Evolutionary conservation across 2,329 filamentous ascomycete species (phyloP).

Genomic region (Metarhizium anisopliae): DNA sequence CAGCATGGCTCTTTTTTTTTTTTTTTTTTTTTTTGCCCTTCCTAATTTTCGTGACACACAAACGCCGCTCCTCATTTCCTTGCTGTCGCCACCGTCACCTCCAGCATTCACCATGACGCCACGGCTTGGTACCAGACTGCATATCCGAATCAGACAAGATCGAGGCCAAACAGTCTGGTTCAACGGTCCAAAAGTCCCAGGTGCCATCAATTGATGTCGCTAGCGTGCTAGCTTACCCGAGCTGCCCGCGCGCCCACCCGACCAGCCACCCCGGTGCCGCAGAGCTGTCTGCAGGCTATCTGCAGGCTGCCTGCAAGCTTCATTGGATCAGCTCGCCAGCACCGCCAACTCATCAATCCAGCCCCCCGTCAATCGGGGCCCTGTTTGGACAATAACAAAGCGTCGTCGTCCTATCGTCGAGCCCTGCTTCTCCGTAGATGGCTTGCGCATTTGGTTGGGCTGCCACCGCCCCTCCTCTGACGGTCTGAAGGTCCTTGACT

Average conservation of each 20-base stretch:
- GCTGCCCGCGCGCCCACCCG: slow-evolving; percentile 5
- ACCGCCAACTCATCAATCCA: slow-evolving; percentile 30
- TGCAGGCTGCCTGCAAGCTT: slow-evolving; percentile 14
- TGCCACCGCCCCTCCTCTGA: not conserved
- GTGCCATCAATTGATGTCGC: not conserved
- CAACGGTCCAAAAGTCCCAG: no score
- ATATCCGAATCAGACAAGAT: no score
- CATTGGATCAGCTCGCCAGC: slow-evolving; percentile 27
- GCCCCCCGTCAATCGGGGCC: slow-evolving; percentile 7
- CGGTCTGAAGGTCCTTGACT: not conserved
- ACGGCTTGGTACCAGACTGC: not conserved
- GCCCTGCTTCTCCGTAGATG: not conserved
- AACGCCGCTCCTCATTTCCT: no score
- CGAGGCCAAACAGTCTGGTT: no score
- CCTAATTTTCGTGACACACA: no score
- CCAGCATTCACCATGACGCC: not conserved
- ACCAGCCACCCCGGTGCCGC: slow-evolving; percentile 13
- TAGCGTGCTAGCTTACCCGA: slow-evolving; percentile 5
- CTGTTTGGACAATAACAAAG: slow-evolving; percentile 4
- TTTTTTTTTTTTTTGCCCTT: no score
- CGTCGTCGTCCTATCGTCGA: not conserved
- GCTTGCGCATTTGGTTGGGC: slow-evolving; percentile 1
- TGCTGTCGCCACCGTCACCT: not conserved
- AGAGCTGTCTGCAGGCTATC: slow-evolving; percentile 11
- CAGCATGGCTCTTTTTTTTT: no score